phyloP scores from a whole-genome alignment of 768 basidiomycete genomes.

The Scleroderma bovista region DNA sequence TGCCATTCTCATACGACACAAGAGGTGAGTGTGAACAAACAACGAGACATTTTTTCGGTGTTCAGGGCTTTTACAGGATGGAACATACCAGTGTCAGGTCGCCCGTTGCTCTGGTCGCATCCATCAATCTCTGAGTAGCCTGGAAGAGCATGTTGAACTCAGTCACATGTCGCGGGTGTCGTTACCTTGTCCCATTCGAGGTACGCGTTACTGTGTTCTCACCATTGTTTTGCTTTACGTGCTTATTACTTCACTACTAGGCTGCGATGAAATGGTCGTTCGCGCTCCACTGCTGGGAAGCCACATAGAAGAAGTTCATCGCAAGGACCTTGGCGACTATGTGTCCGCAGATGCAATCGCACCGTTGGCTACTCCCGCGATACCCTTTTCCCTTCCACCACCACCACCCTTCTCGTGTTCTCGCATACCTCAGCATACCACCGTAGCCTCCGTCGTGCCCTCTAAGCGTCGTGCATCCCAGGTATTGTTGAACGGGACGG shows the following conservation, averaged over 20 bases:
- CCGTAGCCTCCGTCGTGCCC: constrained; percentile 10
- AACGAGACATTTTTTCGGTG: neutral
- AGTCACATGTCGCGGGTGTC: constrained; percentile 26
- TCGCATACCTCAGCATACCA: neutral
- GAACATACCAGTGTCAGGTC: constrained; percentile 19
- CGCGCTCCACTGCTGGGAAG: constrained; percentile 19
- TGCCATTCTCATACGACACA: constrained; percentile 15
- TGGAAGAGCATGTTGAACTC: constrained; percentile 25
- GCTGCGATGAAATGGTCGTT: constrained; percentile 19
- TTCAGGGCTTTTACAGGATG: constrained; percentile 15
- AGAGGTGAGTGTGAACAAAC: constrained; percentile 7
- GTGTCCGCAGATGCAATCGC: constrained; percentile 12
- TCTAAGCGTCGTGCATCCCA: constrained; percentile 4
- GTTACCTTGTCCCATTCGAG: constrained; percentile 20
- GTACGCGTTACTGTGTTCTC: constrained; percentile 10
- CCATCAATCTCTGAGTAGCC: constrained; percentile 12
- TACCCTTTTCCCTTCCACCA: constrained; percentile 13
- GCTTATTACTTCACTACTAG: constrained; percentile 6
- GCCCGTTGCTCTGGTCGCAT: constrained; percentile 24
- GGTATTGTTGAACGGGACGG: constrained; percentile 11
- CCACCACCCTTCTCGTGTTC: constrained; percentile 13
- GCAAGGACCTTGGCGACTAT: constrained; percentile 11
- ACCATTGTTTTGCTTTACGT: constrained; percentile 4
- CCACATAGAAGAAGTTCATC: constrained; percentile 21
- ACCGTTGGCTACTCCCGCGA: constrained; percentile 13